Evolutionary conservation across 148 eudicot species (phyloP).

Genomic region (Rhododendron molle): DNA sequence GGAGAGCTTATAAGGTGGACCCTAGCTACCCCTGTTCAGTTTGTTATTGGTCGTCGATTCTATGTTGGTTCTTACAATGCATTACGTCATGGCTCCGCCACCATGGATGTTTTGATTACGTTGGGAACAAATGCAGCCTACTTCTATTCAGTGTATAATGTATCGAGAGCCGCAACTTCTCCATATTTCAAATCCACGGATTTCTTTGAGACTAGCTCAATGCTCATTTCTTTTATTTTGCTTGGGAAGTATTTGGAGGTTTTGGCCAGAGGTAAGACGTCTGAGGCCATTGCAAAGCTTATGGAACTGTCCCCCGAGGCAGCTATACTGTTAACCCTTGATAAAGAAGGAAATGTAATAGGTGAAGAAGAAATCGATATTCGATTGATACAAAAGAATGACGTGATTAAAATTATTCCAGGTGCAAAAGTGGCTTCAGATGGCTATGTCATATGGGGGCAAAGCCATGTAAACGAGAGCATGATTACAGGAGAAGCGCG

Average conservation of each 20-base stretch:
- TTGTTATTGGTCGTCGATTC: slow-evolving; percentile 74
- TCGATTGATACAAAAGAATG: slow-evolving; percentile 76
- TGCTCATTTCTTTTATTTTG: slow-evolving; percentile 91
- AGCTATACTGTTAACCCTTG: slow-evolving; percentile 58
- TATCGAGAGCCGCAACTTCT: slow-evolving; percentile 73
- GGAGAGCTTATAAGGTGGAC: slow-evolving; percentile 83
- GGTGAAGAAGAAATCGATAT: slow-evolving; percentile 81
- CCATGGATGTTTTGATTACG: slow-evolving; percentile 97
- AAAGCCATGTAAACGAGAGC: slow-evolving; percentile 90
- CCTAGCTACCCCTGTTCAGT: slow-evolving; percentile 91
- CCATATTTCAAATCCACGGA: slow-evolving; percentile 56
- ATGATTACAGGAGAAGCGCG: slow-evolving; percentile 95
- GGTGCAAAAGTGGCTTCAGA: slow-evolving; percentile 94
- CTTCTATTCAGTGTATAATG: slow-evolving; percentile 81
- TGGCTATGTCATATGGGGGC: slow-evolving; percentile 86
- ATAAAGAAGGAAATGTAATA: slow-evolving; percentile 52
- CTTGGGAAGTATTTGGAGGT: slow-evolving; percentile 93
- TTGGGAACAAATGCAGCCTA: slow-evolving; percentile 96
- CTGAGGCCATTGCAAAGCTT: slow-evolving; percentile 94
- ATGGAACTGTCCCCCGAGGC: slow-evolving; percentile 90
- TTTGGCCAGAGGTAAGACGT: slow-evolving; percentile 89
- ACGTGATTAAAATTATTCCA: slow-evolving; percentile 77
- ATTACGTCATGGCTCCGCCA: slow-evolving; percentile 75
- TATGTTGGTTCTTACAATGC: slow-evolving; percentile 83
- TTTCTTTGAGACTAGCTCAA: slow-evolving; percentile 92